These are phyloP conservation scores for Flaveria robusta DNA, from an alignment of 129 eudicot species.

Conservation along the genomic window DNA sequence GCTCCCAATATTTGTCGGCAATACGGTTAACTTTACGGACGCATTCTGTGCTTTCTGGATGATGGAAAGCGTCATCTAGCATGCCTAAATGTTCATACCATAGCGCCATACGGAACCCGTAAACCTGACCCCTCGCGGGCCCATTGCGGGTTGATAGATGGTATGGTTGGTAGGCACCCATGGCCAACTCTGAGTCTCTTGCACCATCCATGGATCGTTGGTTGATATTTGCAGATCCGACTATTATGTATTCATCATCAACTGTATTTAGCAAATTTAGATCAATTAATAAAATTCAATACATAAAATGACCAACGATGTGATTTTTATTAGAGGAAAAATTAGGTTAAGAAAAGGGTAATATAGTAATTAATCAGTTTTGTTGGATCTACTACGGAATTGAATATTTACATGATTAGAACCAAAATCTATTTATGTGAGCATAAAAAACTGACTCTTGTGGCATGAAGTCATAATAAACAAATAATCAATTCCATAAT, in stretches of 20 bases:
- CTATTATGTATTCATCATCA: constrained; percentile 77
- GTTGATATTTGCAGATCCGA: constrained; percentile 86
- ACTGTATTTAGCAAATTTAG: constrained; percentile 32
- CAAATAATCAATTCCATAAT: too few relatives aligned
- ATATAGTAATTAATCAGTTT: background rate
- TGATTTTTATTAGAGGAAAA: background rate
- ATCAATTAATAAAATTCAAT: background rate
- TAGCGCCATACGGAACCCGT: constrained; percentile 79
- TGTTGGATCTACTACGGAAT: background rate
- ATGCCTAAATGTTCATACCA: constrained; percentile 89
- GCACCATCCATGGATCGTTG: constrained; percentile 89
- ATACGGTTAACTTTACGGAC: constrained; percentile 55
- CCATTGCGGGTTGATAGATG: constrained; percentile 42
- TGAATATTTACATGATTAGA: background rate
- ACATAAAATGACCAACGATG: background rate
- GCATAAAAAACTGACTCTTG: too few relatives aligned
- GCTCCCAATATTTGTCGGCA: constrained; percentile 72
- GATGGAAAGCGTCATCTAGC: constrained; percentile 62
- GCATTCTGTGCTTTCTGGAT: constrained; percentile 56
- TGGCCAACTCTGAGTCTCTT: constrained; percentile 75
- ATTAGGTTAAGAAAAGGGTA: too few relatives aligned
- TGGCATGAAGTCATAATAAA: too few relatives aligned
- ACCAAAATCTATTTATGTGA: too few relatives aligned
- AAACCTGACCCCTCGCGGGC: constrained; percentile 69
- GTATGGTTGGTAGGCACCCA: constrained; percentile 82